Percentiles rank a stretch among this genome's conserved stretches.
Conservation (phyloP, 2,329 filamentous ascomycete species). For the Penicillium sp. region DNA sequence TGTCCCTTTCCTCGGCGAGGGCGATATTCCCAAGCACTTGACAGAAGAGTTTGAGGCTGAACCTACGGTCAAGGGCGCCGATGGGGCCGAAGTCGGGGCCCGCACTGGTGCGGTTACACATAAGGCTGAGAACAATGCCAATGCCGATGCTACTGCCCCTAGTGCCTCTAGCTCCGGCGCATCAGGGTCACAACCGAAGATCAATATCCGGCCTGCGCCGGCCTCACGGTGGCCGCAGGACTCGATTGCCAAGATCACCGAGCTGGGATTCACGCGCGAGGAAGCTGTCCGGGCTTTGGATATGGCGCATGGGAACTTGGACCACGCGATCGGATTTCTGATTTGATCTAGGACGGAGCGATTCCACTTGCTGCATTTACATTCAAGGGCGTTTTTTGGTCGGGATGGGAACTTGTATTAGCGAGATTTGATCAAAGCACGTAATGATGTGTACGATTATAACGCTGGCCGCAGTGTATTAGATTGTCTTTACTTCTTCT, state of each 20-base stretch:
- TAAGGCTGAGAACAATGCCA: constrained; percentile 26
- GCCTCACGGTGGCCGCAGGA: constrained; percentile 54
- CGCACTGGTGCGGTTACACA: constrained; percentile 67
- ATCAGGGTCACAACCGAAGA: constrained; percentile 14
- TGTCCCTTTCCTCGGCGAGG: constrained; percentile 86
- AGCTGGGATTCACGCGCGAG: constrained; percentile 73
- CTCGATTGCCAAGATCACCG: constrained; percentile 71
- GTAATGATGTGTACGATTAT: constrained; percentile 12
- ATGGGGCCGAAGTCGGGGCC: constrained; percentile 84
- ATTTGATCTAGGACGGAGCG: constrained; percentile 59
- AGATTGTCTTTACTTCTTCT: too few species aligned
- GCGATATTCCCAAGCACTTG: constrained; percentile 84
- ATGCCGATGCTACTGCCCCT: constrained; percentile 11
- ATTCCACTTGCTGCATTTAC: constrained; percentile 9
- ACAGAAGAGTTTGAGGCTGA: constrained; percentile 72
- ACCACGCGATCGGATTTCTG: constrained; percentile 80
- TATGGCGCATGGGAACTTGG: constrained; percentile 80
- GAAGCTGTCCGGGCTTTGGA: constrained; percentile 78
- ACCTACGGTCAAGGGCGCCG: constrained; percentile 79
- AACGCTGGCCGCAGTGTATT: constrained; percentile 7
- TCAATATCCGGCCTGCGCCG: constrained; percentile 30
- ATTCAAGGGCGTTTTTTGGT: constrained; percentile 14
- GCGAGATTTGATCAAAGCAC: constrained; percentile 15
- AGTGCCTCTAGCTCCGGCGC: constrained; percentile 19
- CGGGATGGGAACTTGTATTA: constrained; percentile 17